phyloP scores from a whole-genome alignment of 2,329 filamentous ascomycete genomes.

The Alternaria hordeiaustralica region DNA sequence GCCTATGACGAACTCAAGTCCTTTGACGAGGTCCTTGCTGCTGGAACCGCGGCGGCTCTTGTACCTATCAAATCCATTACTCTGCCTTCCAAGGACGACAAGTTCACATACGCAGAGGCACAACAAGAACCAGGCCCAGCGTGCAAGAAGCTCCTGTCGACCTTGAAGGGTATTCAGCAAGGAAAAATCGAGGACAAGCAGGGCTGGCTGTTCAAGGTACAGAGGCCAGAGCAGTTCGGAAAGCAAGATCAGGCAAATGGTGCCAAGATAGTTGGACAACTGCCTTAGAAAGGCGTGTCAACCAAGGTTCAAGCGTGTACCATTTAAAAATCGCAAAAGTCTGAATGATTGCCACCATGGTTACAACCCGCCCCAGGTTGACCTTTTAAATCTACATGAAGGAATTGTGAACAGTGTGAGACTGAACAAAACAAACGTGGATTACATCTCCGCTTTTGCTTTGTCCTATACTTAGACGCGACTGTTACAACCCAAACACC shows the following conservation, averaged over 20 bases:
- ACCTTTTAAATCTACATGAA: background rate
- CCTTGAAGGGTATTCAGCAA: constrained; percentile 84
- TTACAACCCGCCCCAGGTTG: background rate
- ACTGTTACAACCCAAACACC: background rate
- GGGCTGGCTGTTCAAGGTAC: constrained; percentile 68
- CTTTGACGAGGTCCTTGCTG: constrained; percentile 85
- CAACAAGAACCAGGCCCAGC: constrained; percentile 75
- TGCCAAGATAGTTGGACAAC: constrained; percentile 42
- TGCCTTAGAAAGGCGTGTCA: constrained; percentile 29
- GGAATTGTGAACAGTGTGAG: background rate
- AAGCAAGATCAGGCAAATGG: constrained; percentile 24
- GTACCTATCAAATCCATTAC: constrained; percentile 94
- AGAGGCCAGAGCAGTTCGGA: constrained; percentile 49
- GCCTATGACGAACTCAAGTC: constrained; percentile 66
- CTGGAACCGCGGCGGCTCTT: constrained; percentile 87
- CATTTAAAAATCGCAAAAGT: background rate
- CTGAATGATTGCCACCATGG: background rate
- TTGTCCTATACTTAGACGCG: background rate
- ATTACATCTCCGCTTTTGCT: background rate
- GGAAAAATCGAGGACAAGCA: constrained; percentile 80
- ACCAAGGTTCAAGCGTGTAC: background rate
- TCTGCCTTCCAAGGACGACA: constrained; percentile 64
- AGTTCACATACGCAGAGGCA: constrained; percentile 62
- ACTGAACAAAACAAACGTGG: background rate
- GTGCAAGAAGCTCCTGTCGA: constrained; percentile 73